These are phyloP conservation scores for Phylloporus sp. DNA, from an alignment of 768 basidiomycete species.

Conservation along the genomic window DNA sequence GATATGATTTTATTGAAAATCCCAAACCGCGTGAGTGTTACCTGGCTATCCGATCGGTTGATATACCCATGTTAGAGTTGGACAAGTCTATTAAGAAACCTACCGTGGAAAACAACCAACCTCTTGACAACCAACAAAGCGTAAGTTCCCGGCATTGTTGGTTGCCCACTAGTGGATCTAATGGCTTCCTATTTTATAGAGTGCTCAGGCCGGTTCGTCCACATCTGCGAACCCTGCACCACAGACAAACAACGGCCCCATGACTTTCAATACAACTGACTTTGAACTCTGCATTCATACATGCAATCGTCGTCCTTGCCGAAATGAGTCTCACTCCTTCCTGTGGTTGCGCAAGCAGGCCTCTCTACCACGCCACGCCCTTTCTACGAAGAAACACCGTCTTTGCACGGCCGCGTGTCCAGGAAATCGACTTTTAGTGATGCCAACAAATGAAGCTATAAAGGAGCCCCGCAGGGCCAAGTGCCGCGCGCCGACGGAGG, in stretches of 20 bases:
- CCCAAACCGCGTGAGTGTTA: constrained; percentile 16
- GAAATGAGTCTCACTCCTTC: constrained; percentile 26
- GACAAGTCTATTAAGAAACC: constrained; percentile 11
- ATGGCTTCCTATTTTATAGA: neutral
- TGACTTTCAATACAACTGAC: constrained; percentile 4
- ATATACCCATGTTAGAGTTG: neutral
- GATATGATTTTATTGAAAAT: constrained; percentile 23
- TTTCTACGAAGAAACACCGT: constrained; percentile 22
- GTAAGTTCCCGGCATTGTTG: constrained; percentile 3
- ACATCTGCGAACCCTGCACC: constrained; percentile 1
- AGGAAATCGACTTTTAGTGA: constrained; percentile 18
- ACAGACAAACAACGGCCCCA: neutral
- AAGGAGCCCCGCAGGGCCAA: constrained; percentile 21
- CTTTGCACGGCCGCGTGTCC: constrained; percentile 17
- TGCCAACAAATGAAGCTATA: constrained; percentile 14
- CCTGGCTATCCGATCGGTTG: neutral
- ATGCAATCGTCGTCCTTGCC: constrained; percentile 20
- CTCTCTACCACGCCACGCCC: constrained; percentile 23
- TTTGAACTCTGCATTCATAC: constrained; percentile 28
- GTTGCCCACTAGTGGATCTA: neutral
- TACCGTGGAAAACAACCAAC: neutral
- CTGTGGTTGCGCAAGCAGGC: constrained; percentile 21
- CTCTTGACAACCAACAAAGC: constrained; percentile 4
- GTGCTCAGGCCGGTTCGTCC: neutral
- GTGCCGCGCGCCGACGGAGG: constrained; percentile 21